phyloP scores from a whole-genome alignment of 176 grass and related monocot species.

The Triticum turgidum region DNA sequence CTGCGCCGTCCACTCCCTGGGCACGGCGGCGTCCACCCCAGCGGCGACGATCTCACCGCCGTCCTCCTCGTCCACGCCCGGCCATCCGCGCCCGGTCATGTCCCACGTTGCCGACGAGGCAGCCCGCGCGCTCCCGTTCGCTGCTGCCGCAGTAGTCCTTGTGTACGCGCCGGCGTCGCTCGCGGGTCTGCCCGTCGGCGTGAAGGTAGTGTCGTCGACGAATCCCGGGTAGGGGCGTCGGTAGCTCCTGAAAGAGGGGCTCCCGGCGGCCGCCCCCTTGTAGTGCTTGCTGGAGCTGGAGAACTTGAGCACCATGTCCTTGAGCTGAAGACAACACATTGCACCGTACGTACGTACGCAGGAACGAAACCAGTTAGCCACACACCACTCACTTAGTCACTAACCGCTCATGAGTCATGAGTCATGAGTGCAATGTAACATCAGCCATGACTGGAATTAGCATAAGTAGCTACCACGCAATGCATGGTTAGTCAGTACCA shows the following conservation, averaged over 20 bases:
- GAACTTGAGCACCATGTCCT: conserved; percentile 99
- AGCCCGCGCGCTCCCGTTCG: conserved; percentile 14
- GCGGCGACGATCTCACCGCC: conserved; percentile 35
- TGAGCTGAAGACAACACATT: conserved; percentile 69
- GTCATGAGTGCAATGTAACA: conserved; percentile 25
- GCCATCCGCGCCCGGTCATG: conserved; percentile 27
- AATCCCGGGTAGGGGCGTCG: conserved; percentile 44
- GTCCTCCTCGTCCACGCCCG: conserved; percentile 13
- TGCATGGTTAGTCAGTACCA: background rate
- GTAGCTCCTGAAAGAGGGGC: conserved; percentile 50
- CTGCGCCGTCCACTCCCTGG: conserved; percentile 90
- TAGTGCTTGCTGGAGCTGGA: conserved; percentile 75
- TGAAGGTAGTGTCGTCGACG: conserved; percentile 44
- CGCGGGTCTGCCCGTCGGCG: background rate
- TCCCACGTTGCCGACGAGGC: conserved; percentile 53
- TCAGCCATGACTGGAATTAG: conserved; percentile 29
- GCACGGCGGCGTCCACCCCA: conserved; percentile 36
- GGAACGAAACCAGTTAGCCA: conserved; percentile 5
- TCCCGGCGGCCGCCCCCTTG: conserved; percentile 35
- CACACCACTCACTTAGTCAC: background rate
- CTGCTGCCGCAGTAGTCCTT: background rate
- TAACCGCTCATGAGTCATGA: background rate
- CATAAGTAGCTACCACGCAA: background rate
- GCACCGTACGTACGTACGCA: conserved; percentile 8
- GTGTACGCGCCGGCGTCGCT: conserved; percentile 39